phyloP scores from a whole-genome alignment of 495 filamentous ascomycete species.

The Penicillium paradoxum region DNA sequence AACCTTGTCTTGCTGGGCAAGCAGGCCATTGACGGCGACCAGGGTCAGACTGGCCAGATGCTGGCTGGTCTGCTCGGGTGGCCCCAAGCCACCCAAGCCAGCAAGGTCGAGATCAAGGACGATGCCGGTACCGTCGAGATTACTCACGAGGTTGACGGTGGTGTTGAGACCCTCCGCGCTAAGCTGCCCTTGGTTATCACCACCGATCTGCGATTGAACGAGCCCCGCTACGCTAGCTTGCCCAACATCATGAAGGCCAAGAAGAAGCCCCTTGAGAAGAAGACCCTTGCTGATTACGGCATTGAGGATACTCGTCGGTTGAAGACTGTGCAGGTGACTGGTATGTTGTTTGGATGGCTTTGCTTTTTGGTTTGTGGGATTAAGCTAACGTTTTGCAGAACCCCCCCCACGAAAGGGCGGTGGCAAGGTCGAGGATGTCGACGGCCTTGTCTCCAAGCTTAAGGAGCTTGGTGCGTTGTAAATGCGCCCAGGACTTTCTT shows the following conservation, averaged over 20 bases:
- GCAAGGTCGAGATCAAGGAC: slow-evolving; percentile 66
- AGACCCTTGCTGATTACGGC: slow-evolving; percentile 74
- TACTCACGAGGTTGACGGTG: slow-evolving; percentile 89
- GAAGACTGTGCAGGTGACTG: slow-evolving; percentile 81
- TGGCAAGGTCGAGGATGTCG: slow-evolving; percentile 94
- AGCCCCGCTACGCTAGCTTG: slow-evolving; percentile 90
- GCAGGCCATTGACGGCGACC: slow-evolving; percentile 96
- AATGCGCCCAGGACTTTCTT: slow-evolving; percentile 11
- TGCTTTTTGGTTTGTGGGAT: slow-evolving; percentile 2
- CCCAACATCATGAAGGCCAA: slow-evolving; percentile 99
- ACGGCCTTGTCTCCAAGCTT: slow-evolving; percentile 82
- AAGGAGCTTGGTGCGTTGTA: slow-evolving; percentile 94
- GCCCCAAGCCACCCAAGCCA: slow-evolving; percentile 91
- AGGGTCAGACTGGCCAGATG: slow-evolving; percentile 97
- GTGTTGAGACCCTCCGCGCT: slow-evolving; percentile 79
- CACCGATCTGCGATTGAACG: slow-evolving; percentile 90
- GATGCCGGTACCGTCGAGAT: slow-evolving; percentile 59
- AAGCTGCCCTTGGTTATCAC: slow-evolving; percentile 89
- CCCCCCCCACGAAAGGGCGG: slow-evolving; percentile 85
- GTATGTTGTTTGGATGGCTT: slow-evolving; percentile 42
- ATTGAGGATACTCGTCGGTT: slow-evolving; percentile 67
- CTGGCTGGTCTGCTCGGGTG: slow-evolving; percentile 86
- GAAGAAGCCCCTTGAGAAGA: slow-evolving; percentile 97
- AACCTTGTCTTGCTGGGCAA: slow-evolving; percentile 93
- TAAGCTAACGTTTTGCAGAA: slow-evolving; percentile 53